Evolutionary conservation across 1,139 yeast species (phyloP).

Genomic region (Debaryomyces coudertii): DNA sequence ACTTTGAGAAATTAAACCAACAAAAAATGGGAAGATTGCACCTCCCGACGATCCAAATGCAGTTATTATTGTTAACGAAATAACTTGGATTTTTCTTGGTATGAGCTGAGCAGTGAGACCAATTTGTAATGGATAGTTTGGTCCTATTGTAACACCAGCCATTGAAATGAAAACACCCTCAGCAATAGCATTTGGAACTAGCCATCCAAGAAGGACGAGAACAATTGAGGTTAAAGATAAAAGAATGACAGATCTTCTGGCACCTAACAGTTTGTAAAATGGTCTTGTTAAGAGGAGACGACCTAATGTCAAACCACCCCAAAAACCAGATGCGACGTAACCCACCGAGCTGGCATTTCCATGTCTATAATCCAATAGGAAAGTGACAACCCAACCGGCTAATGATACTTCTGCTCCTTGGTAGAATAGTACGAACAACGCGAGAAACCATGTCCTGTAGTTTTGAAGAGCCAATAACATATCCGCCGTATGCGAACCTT

Average conservation of each 20-base stretch:
- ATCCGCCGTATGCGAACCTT: constrained; percentile 8
- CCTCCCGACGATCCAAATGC: constrained; percentile 68
- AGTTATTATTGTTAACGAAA: constrained; percentile 55
- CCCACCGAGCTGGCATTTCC: constrained; percentile 53
- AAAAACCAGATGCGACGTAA: constrained; percentile 69
- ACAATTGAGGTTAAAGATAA: constrained; percentile 36
- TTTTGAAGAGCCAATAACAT: constrained; percentile 41
- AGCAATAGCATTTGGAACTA: constrained; percentile 39
- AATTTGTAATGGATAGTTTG: constrained; percentile 58
- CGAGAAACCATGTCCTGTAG: constrained; percentile 55
- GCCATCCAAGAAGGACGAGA: constrained; percentile 51
- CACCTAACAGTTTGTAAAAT: constrained; percentile 47
- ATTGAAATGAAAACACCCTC: constrained; percentile 51
- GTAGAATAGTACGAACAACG: constrained; percentile 59
- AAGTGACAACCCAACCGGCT: constrained; percentile 76
- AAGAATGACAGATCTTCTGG: constrained; percentile 49
- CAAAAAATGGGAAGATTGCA: constrained; percentile 58
- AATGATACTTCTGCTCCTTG: constrained; percentile 71
- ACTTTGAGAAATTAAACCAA: constrained; percentile 55
- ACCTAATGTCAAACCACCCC: constrained; percentile 72
- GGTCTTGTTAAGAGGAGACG: constrained; percentile 51
- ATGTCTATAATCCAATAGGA: constrained; percentile 56
- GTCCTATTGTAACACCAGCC: constrained; percentile 56
- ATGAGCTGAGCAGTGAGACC: constrained; percentile 48
- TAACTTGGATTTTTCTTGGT: constrained; percentile 58